Conservation (phyloP, 495 filamentous ascomycete species). For the Aspergillus campestris region DNA sequence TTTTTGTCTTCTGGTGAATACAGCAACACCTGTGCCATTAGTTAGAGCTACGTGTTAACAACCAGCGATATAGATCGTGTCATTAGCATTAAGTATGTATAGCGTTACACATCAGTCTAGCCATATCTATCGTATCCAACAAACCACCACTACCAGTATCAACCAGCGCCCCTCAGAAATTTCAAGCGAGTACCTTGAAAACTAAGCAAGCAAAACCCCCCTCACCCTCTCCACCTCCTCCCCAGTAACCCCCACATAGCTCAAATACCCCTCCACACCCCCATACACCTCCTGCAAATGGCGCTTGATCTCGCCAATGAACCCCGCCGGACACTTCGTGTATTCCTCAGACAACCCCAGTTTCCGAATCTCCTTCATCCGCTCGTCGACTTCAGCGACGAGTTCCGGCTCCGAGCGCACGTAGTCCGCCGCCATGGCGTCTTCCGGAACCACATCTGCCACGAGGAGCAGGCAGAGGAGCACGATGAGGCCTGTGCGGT, state of each 20-base stretch:
- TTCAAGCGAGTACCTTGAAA: no score
- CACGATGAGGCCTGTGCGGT: conserved; percentile 70
- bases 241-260: conserved; percentile 44
- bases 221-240: conserved; percentile 29
- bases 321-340: conserved; percentile 49
- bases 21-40: no score
- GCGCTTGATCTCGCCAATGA: conserved; percentile 39
- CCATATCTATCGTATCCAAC: no score
- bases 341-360: conserved; percentile 65
- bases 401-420: conserved; percentile 53
- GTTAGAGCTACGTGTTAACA: no score
- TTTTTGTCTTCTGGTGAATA: no score
- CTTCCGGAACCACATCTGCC: conserved; percentile 41
- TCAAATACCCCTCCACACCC: conserved; percentile 53
- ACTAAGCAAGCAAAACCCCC: conserved; percentile 13
- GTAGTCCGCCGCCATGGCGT: conserved; percentile 61
- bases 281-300: conserved; percentile 52
- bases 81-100: not conserved
- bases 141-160: not conserved
- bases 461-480: conserved; percentile 50
- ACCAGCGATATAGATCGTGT: not conserved
- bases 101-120: no score
- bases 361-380: conserved; percentile 56
- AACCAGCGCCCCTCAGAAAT: no score
- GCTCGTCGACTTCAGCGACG: conserved; percentile 47